A percentile compares a stretch with the other conserved stretches of the same genome.
Evolutionary conservation across 2,329 filamentous ascomycete genomes (phyloP).

Genomic region (Penicillium fuscoglaucum): DNA sequence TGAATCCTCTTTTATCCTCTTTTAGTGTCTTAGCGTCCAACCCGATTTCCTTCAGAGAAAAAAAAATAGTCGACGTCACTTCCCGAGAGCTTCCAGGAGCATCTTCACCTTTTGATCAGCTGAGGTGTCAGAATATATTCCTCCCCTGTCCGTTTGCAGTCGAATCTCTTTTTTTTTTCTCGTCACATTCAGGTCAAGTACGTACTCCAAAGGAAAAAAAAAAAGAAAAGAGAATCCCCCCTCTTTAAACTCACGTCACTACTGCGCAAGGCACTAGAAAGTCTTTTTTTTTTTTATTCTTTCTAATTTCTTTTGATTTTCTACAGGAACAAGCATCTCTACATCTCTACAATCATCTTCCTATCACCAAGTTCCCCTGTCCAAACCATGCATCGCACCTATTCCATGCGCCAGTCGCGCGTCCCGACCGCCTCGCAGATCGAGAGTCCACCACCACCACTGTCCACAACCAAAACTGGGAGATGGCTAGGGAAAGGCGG

Average conservation of each 20-base stretch:
- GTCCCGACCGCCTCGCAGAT: constrained; percentile 89
- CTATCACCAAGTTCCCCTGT: background rate
- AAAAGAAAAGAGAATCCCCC: background rate
- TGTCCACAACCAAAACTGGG: constrained; percentile 86
- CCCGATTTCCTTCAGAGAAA: background rate
- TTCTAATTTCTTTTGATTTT: constrained; percentile 2
- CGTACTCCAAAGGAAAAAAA: background rate
- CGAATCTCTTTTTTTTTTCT: background rate
- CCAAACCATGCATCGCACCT: constrained; percentile 85
- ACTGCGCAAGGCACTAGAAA: constrained; percentile 30
- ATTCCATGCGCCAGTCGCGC: constrained; percentile 97
- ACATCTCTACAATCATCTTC: constrained; percentile 3
- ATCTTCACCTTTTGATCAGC: background rate
- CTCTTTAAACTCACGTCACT: constrained; percentile 33
- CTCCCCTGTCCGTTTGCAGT: constrained; percentile 23
- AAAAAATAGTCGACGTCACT: constrained; percentile 15
- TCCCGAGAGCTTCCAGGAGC: constrained; percentile 13
- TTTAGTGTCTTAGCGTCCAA: constrained; percentile 1
- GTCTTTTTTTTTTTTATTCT: constrained; percentile 12
- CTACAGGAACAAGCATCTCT: constrained; percentile 17
- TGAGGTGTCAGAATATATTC: background rate
- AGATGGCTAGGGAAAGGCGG: constrained; percentile 85
- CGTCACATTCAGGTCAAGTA: constrained; percentile 2
- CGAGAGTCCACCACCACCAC: constrained; percentile 88
- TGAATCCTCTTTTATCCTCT: no score